phyloP scores from a whole-genome alignment of 2,329 filamentous ascomycete genomes.

The Penicillium concentricum region DNA sequence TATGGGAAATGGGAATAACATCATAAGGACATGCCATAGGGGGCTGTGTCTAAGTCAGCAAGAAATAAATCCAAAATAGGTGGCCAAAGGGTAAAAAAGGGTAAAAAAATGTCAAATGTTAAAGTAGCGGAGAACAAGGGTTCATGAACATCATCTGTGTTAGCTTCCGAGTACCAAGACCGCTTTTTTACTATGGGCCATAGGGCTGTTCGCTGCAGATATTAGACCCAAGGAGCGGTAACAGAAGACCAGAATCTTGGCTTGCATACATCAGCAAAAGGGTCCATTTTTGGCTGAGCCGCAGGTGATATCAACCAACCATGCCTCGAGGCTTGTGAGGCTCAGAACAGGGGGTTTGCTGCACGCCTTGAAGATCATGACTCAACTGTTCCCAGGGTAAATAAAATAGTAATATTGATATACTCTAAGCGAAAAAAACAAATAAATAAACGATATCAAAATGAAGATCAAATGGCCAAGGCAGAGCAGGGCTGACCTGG shows the following conservation, averaged over 20 bases:
- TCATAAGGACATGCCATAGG: neutral
- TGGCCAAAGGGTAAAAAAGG: neutral
- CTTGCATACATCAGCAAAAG: slow-evolving; percentile 3
- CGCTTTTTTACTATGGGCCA: slow-evolving; percentile 7
- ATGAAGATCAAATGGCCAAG: neutral
- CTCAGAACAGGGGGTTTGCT: slow-evolving; percentile 7
- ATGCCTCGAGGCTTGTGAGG: slow-evolving; percentile 2
- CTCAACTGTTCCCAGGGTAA: slow-evolving; percentile 4
- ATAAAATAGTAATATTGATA: neutral
- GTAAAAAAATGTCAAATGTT: neutral
- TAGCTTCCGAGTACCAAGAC: neutral
- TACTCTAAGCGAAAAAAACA: neutral
- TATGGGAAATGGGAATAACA: neutral
- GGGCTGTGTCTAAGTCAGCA: neutral
- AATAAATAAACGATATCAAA: neutral
- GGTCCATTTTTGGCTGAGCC: neutral
- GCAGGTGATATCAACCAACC: slow-evolving; percentile 5
- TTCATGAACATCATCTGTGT: neutral
- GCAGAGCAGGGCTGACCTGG: slow-evolving; percentile 15
- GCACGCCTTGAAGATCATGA: slow-evolving; percentile 9
- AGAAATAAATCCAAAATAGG: neutral
- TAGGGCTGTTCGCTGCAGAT: slow-evolving; percentile 10
- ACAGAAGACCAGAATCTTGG: neutral
- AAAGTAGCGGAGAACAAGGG: neutral
- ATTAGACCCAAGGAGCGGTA: slow-evolving; percentile 6